A percentile compares a stretch with the other conserved stretches of the same genome.
Conservation (phyloP, 768 basidiomycete genomes). For the Rhodotorula sphaerocarpa region DNA sequence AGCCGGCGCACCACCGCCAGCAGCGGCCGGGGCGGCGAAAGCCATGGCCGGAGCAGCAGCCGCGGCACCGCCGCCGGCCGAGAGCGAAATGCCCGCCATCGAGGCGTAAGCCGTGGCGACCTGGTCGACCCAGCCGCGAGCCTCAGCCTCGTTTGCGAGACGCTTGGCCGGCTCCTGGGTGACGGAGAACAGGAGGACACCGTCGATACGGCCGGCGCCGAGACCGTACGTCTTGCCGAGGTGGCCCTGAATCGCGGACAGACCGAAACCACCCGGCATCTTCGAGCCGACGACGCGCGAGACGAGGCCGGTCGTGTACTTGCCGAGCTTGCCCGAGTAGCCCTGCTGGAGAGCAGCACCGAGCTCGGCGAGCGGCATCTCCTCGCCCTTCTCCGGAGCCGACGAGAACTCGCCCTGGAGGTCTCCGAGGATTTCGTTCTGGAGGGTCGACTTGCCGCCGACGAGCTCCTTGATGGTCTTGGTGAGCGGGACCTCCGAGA, state of each 20-base stretch:
- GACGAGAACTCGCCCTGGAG: slow-evolving; percentile 88
- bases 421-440: slow-evolving; percentile 97
- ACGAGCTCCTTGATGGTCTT: slow-evolving; percentile 99
- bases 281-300: slow-evolving; percentile 88
- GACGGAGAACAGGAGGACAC: slow-evolving; percentile 76
- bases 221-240: slow-evolving; percentile 90
- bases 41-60: slow-evolving; percentile 45
- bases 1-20: slow-evolving; percentile 49
- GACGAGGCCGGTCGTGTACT: slow-evolving; percentile 81
- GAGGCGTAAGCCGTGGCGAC: slow-evolving; percentile 79
- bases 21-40: slow-evolving; percentile 45
- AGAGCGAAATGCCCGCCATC: slow-evolving; percentile 77
- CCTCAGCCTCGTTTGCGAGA: slow-evolving; percentile 79
- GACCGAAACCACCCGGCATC: slow-evolving; percentile 98
- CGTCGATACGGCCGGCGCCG: slow-evolving; percentile 78
- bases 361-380: slow-evolving; percentile 89
- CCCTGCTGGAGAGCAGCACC: slow-evolving; percentile 74
- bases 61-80: slow-evolving; percentile 59
- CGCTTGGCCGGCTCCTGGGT: slow-evolving; percentile 92
- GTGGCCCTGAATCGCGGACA: slow-evolving; percentile 78
- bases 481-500: slow-evolving; percentile 75
- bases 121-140: slow-evolving; percentile 82
- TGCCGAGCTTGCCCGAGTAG: slow-evolving; percentile 74
- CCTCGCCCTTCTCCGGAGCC: slow-evolving; percentile 96
- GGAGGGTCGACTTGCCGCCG: slow-evolving; percentile 94